phyloP scores from a whole-genome alignment of 352 stramenopile species.

The Nothophytophthora sp. region DNA sequence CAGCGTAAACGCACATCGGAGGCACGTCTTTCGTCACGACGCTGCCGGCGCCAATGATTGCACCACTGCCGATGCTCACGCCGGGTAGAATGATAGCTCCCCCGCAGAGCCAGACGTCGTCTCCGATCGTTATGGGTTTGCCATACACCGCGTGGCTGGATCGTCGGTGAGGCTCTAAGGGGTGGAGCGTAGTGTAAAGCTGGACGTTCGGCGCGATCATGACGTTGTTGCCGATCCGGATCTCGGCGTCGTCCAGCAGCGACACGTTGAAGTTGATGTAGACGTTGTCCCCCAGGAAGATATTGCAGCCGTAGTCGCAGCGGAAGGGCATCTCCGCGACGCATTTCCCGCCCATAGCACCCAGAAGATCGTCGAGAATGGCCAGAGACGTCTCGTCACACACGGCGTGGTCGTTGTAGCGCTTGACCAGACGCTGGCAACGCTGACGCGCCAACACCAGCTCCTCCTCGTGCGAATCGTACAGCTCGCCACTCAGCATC shows the following conservation, averaged over 20 bases:
- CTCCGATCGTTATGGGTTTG: conserved; percentile 71
- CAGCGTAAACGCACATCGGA: conserved; percentile 54
- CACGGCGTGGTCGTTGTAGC: too few species aligned
- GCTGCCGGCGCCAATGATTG: conserved; percentile 71
- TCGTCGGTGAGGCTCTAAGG: conserved; percentile 47
- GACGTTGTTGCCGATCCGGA: conserved; percentile 72
- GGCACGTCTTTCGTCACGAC: conserved; percentile 84
- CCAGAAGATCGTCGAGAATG: too few species aligned
- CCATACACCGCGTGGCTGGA: conserved; percentile 43
- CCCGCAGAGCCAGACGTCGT: conserved; percentile 86
- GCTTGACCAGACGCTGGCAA: too few species aligned
- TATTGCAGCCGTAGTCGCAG: conserved; percentile 89
- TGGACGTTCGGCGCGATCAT: conserved; percentile 72
- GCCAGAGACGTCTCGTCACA: too few species aligned
- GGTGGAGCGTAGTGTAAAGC: conserved; percentile 79
- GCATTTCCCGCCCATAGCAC: conserved; percentile 32
- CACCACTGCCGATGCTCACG: conserved; percentile 56
- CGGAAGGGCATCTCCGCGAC: conserved; percentile 79
- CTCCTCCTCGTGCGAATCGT: too few species aligned
- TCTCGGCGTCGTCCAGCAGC: conserved; percentile 73
- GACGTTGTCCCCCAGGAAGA: conserved; percentile 60
- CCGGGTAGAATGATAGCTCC: conserved; percentile 58
- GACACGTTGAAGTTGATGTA: conserved; percentile 89
- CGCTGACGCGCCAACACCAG: too few species aligned
- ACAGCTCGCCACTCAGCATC: too few species aligned